Evolutionary conservation across 31 red algal genomes (phyloP).

Genomic region (Porphyra umbilicalis): DNA sequence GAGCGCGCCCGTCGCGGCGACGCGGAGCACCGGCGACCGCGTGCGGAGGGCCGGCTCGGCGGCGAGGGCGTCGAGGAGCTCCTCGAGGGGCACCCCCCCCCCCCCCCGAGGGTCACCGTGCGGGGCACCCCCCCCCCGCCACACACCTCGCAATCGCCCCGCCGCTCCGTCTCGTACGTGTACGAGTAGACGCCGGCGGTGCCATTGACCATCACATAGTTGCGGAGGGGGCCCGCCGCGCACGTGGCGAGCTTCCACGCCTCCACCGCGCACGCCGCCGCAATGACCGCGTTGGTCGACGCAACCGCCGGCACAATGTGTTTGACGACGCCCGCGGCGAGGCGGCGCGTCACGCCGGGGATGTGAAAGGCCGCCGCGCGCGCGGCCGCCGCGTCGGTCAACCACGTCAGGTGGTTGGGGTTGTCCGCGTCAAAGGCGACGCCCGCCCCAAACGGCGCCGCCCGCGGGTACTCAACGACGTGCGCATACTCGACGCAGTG

Average conservation of each 20-base stretch:
- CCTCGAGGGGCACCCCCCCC: neutral
- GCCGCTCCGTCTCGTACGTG: constrained; percentile 68
- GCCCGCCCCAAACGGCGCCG: constrained; percentile 53
- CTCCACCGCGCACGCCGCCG: constrained; percentile 85
- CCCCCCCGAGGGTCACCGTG: neutral
- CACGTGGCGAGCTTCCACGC: constrained; percentile 76
- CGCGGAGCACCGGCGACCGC: constrained; percentile 4
- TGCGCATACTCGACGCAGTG: constrained; percentile 98
- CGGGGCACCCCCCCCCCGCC: constrained; percentile 16
- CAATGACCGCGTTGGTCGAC: constrained; percentile 95
- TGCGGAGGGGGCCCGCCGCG: constrained; percentile 59
- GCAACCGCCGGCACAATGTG: constrained; percentile 97
- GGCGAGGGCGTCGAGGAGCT: constrained; percentile 17
- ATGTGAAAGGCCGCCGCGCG: constrained; percentile 84
- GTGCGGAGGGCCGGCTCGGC: constrained; percentile 11
- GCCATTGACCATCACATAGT: constrained; percentile 96
- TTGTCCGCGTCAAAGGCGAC: constrained; percentile 75
- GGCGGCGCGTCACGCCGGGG: constrained; percentile 66
- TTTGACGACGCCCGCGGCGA: constrained; percentile 88
- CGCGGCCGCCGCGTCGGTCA: constrained; percentile 60
- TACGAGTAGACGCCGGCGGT: constrained; percentile 80
- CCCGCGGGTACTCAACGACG: constrained; percentile 73
- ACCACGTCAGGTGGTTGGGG: constrained; percentile 80
- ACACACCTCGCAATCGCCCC: constrained; percentile 87
- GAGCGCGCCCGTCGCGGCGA: neutral